A percentile compares a stretch with the other conserved stretches of the same genome.
phyloP scores from a whole-genome alignment of 2,329 filamentous ascomycete species.

The Microcyclosporella mali region DNA sequence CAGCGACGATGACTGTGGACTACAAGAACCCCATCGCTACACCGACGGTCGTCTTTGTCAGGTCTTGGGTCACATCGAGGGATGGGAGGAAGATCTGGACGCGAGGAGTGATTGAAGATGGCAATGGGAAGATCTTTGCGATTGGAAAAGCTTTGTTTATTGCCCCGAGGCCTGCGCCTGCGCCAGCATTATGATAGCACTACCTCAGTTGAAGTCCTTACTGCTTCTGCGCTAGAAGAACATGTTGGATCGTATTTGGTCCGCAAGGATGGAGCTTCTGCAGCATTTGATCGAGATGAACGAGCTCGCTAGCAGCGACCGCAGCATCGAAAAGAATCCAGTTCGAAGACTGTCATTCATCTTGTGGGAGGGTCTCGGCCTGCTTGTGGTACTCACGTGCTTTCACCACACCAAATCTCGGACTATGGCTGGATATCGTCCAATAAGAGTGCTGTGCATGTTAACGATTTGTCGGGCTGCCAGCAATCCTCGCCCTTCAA shows the following conservation, averaged over 20 bases:
- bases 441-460: background rate
- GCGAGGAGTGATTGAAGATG: conserved; percentile 18
- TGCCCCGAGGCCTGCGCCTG: conserved; percentile 2
- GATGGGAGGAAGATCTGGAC: conserved; percentile 18
- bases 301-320: background rate
- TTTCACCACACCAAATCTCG: background rate
- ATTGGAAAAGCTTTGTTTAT: conserved; percentile 20
- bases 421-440: background rate
- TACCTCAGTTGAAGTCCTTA: conserved; percentile 6
- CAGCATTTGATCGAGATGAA: background rate
- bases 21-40: conserved; percentile 20
- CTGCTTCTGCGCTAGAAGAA: background rate
- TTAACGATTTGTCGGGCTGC: background rate
- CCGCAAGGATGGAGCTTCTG: background rate
- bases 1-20: conserved; percentile 21
- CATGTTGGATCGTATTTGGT: background rate
- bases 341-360: background rate
- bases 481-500: background rate
- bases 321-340: background rate
- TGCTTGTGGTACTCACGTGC: background rate
- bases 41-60: conserved; percentile 16
- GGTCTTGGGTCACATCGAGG: conserved; percentile 17
- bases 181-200: background rate
- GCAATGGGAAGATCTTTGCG: conserved; percentile 15
- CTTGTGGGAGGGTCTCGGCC: background rate